These are phyloP conservation scores for Brassica napus DNA, from an alignment of 345 rosid genomes.

Conservation along the genomic window DNA sequence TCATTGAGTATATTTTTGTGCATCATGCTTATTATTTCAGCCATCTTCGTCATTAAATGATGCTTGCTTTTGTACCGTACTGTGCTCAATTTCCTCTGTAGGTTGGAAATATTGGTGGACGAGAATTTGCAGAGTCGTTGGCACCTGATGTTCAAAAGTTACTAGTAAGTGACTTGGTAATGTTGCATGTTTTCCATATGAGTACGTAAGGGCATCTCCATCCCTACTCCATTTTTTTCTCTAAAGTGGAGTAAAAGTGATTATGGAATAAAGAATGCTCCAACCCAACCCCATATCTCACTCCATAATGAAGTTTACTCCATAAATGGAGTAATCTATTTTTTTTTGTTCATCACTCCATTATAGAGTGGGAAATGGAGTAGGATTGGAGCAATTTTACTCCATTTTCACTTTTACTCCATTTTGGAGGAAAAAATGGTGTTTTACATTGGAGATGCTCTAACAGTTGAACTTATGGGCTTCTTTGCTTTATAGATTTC, in stretches of 20 bases:
- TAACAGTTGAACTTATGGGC: conserved; percentile 16
- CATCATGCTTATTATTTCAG: conserved; percentile 11
- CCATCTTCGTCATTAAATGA: not conserved
- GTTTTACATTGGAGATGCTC: too few relatives aligned
- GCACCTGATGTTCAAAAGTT: conserved; percentile 98
- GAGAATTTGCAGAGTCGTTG: conserved; percentile 96
- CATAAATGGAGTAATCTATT: too few relatives aligned
- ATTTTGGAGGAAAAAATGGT: too few relatives aligned
- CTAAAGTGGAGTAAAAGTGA: too few relatives aligned
- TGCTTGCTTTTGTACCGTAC: conserved; percentile 57
- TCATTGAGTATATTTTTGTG: not conserved
- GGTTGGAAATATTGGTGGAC: conserved; percentile 99
- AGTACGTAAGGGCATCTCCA: not conserved
- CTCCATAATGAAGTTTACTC: too few relatives aligned
- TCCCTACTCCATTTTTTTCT: too few relatives aligned
- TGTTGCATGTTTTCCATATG: conserved; percentile 15
- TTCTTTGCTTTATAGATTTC: conserved; percentile 65
- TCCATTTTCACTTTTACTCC: too few relatives aligned
- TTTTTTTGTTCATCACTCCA: too few relatives aligned
- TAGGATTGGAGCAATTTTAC: too few relatives aligned
- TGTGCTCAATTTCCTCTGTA: conserved; percentile 44
- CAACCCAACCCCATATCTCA: too few relatives aligned
- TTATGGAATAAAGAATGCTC: too few relatives aligned
- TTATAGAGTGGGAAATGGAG: too few relatives aligned
- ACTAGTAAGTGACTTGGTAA: conserved; percentile 60